phyloP scores from a whole-genome alignment of 805 yeast genomes.

The Wickerhamiella lipophila region DNA sequence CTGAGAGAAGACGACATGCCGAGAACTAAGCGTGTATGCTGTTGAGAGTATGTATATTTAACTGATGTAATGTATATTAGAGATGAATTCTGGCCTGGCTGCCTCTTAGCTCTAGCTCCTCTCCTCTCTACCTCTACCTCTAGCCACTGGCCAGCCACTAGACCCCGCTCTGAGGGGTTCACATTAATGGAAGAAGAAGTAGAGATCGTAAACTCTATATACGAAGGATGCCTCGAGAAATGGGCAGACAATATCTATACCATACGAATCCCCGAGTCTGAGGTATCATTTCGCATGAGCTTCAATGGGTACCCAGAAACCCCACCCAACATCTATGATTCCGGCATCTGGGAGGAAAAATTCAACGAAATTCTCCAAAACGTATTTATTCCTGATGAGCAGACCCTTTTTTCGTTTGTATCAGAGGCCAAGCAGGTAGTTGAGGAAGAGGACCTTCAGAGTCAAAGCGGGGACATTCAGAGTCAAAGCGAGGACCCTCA shows the following conservation, averaged over 20 bases:
- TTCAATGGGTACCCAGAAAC: slow-evolving; percentile 65
- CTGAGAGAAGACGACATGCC: slow-evolving; percentile 1
- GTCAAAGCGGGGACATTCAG: slow-evolving; percentile 32
- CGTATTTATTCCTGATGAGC: slow-evolving; percentile 3
- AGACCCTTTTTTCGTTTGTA: slow-evolving; percentile 3
- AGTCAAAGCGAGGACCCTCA: too few relatives aligned
- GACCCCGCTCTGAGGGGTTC: too few relatives aligned
- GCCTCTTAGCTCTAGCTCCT: too few relatives aligned
- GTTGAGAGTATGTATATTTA: background rate
- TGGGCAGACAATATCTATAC: slow-evolving; percentile 33
- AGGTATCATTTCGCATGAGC: slow-evolving; percentile 48
- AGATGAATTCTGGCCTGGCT: too few relatives aligned
- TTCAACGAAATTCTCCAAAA: slow-evolving; percentile 12
- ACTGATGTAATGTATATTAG: too few relatives aligned
- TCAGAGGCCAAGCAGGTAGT: slow-evolving; percentile 2
- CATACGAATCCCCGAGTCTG: slow-evolving; percentile 49
- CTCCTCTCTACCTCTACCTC: too few relatives aligned
- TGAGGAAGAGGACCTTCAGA: slow-evolving; percentile 15
- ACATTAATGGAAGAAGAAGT: slow-evolving; percentile 40
- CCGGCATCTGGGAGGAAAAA: slow-evolving; percentile 15
- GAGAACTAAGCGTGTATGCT: slow-evolving; percentile 1
- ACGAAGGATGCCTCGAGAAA: slow-evolving; percentile 44
- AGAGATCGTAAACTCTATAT: slow-evolving; percentile 76
- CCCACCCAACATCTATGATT: slow-evolving; percentile 24
- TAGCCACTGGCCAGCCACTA: slow-evolving; percentile 2